Evolutionary conservation across 805 yeast species (phyloP).

Genomic region (Lachancea lanzarotensis): DNA sequence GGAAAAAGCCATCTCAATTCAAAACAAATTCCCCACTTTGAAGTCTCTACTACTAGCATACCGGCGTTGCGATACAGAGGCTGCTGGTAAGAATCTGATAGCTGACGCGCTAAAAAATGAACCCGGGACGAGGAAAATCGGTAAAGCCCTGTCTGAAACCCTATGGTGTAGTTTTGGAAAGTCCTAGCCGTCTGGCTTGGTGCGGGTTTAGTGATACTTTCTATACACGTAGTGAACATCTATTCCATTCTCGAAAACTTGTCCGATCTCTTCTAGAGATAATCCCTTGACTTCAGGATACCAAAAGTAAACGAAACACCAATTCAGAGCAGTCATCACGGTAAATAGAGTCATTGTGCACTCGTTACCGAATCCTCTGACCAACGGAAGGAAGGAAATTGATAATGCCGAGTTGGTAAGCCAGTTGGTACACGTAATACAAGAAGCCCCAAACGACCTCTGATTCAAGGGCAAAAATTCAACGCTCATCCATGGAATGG

Average conservation of each 20-base stretch:
- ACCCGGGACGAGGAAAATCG: constrained; percentile 31
- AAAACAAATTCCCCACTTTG: constrained; percentile 67
- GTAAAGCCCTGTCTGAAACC: constrained; percentile 29
- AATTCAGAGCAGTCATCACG: constrained; percentile 29
- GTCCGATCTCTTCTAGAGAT: constrained; percentile 38
- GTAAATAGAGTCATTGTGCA: constrained; percentile 34
- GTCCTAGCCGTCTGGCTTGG: neutral
- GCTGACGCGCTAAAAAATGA: constrained; percentile 24
- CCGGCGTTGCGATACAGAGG: constrained; percentile 19
- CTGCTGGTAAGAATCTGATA: constrained; percentile 25
- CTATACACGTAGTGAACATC: constrained; percentile 34
- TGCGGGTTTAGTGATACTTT: constrained; percentile 20
- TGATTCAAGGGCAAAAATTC: constrained; percentile 39
- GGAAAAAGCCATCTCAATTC: constrained; percentile 79
- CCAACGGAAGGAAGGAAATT: constrained; percentile 32
- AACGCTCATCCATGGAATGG: constrained; percentile 41
- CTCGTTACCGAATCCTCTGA: constrained; percentile 26
- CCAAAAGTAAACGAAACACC: constrained; percentile 36
- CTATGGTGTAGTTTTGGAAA: constrained; percentile 11
- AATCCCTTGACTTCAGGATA: constrained; percentile 43
- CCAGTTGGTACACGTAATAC: constrained; percentile 41
- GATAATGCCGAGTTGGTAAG: constrained; percentile 35
- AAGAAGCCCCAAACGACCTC: constrained; percentile 38
- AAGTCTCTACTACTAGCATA: constrained; percentile 36
- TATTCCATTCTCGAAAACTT: constrained; percentile 36